Evolutionary conservation across 2,329 filamentous ascomycete species (phyloP), one percentile per base, ranked within the genome.

Genomic region (Botrytis medusae): DNA sequence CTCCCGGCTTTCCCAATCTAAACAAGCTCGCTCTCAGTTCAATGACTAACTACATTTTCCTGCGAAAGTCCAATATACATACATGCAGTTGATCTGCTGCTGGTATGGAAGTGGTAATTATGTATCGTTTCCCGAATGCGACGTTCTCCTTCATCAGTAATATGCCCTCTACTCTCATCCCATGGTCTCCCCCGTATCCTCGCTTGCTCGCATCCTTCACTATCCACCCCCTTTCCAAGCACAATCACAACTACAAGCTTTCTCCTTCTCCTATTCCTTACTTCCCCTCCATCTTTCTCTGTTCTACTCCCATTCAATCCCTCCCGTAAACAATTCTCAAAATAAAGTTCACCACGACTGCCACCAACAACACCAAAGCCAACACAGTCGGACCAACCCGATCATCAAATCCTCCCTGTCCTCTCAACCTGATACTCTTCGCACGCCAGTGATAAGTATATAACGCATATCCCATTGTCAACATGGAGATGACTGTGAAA

Each of bases 371-470:
- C 71, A 95, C 92, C 79, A 98, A 88, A 67, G 95, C 93, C 83
- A 99, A 84, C 69, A 98, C 89, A 0, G 95, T 98, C 8, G 96
- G 96, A 12, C 96, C 96, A 80, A 97, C 95, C 60, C 95, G 90
- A 85, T 99, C 96, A 82, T 99, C 96, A 82, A 99, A 98, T 34
- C 96, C 96, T 72, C 94, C 93, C 86, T 98, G 95, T 14, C 96
- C 96, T 76, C 95, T 89, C 84, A 93, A 89, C 73, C 96, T 86
- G 81, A 99, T 99, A 77, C 93, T 97, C 83, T 93, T 94, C 40
- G 96, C 96, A 76, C 96, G 88, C 96, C 96, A 99, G 83, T 99
- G 96, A 84, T 98, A 99, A 46, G 95, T 98, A 75, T 94, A 88
- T 18, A 99, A 86, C 9, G 96, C 96, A 82, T 99, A 99, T 60